Base-by-base conservation (phyloP, 768 basidiomycete genomes). In the Terana coerulea region DNA sequence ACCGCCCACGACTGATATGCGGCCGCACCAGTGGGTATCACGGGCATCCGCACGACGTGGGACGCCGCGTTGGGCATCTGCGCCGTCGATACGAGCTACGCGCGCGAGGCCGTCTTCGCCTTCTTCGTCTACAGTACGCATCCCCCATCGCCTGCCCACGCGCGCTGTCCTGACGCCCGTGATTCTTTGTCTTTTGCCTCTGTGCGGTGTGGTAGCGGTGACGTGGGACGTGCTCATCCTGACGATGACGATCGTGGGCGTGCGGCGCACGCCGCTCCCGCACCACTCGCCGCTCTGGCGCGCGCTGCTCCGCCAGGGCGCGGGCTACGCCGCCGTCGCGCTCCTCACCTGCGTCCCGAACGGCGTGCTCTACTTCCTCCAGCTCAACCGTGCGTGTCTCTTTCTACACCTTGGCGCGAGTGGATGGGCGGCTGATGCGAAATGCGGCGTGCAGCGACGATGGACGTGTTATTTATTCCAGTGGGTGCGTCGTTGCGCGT, bases 171-270 rank as follows among this genome's bases (percentile, higher is more conserved):
- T n/a, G n/a, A n/a, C n/a, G n/a, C n/a, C n/a, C n/a, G n/a, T n/a
- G n/a, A n/a, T n/a, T n/a, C 9, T n/a, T n/a, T 39, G 19, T 28
- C n/a, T n/a, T 26, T 17, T 7, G n/a, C n/a, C n/a, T 10, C 31
- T 19, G 17, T 24, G 7, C 3, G 34, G 17, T 21, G 35, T 17
- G 22, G 19, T 40, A 56, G 55, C 55, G 30, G 42, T 56, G 34
- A 22, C n/a, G 25, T 56, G 48, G 51, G 55, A 56, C 28, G 41
- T 56, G 11, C 39, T 44, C 22, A 56, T 56, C 15, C 40, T 56
- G 5, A 25, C 26, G 14, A 28, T 50, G 40, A 56, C 55, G 31
- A 21, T 56, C 14, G 39, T 29, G 34, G 55, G 46, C 19, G 46
- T 56, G 22, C 55, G 44, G 12, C 29, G 41, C 24, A 15, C n/a